Base-by-base conservation (phyloP, 805 yeast species). In the Isabelozyma rhagii region DNA sequence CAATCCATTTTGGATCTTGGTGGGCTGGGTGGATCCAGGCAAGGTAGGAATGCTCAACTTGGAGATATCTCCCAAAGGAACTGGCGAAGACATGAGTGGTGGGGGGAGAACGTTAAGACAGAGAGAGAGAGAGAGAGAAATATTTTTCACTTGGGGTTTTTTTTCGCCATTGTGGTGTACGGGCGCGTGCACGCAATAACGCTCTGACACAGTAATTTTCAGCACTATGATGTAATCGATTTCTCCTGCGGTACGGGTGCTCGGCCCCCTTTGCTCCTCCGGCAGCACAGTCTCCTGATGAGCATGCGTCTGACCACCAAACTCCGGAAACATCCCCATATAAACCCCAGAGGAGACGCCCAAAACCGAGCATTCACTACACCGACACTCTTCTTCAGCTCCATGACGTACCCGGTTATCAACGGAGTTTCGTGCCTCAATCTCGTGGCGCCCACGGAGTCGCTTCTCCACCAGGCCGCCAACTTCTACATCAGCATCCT, bases 31-130 rank as follows among this genome's bases (percentile, higher is more conserved):
- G 48, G 82, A 69, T 41, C 78, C 80, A 42, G 88, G 85, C 53
- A 83, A 71, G 13, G 87, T 78, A 31, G 88, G 79, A 46, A 80
- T 63, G 54, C 68, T 63, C 59, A 82, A 68, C 64, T 83, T 82
- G 55, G 86, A 73, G 55, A 84, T 74, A 61, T 84, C 89, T 54
- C 82, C 82, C 53, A 83, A 64, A 52, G 83, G 79, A 51, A 77
- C 71, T 41, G 79, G 80, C 45, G 79, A 61, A 18, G 55, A 10
- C 36, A 31, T 15, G 17, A 15, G 17, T 15, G 17, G 17, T 15
- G 17, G 17, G 17, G 10, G 34, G 10, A 29, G 34, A 29, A 29
- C 10, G 10, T 29, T 8, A 3, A 29, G 34, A 15, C 10, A 29
- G 34, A 29, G 36, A 31, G 36, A 31, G 36, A 15, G 36, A 15